Percentiles rank a stretch among this genome's conserved stretches.
Conservation (phyloP, 305 asterid genomes). For the Euphrasia arctica region DNA sequence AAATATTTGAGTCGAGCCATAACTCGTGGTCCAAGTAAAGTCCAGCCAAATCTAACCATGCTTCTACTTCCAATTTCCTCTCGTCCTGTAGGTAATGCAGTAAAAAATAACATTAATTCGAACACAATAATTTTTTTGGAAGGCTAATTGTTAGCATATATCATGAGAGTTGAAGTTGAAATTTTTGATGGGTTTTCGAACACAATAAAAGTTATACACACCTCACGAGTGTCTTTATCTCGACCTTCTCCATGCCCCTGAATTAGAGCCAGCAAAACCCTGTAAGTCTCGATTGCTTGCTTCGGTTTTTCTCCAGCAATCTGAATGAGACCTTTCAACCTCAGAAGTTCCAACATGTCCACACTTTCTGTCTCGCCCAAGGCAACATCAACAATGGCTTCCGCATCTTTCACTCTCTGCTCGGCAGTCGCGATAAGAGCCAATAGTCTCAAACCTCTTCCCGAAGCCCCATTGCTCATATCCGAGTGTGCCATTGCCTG, state of each 20-base stretch:
- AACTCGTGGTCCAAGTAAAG: constrained; percentile 59
- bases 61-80: constrained; percentile 54
- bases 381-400: constrained; percentile 70
- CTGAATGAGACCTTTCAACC: constrained; percentile 74
- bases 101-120: neutral
- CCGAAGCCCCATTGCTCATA: constrained; percentile 52
- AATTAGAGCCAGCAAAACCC: constrained; percentile 60
- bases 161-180: too few species aligned
- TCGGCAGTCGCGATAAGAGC: constrained; percentile 79
- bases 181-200: too few species aligned
- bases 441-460: constrained; percentile 66
- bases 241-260: constrained; percentile 47
- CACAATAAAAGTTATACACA: constrained; percentile 10
- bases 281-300: constrained; percentile 79
- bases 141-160: too few species aligned
- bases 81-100: constrained; percentile 24
- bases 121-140: too few species aligned
- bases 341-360: constrained; percentile 67
- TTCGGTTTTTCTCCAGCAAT: constrained; percentile 68
- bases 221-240: constrained; percentile 31
- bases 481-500: constrained; percentile 51
- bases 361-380: constrained; percentile 61
- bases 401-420: constrained; percentile 67
- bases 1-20: constrained; percentile 62
- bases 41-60: constrained; percentile 89